Evolutionary conservation across 768 basidiomycete genomes (phyloP), one percentile per base, ranked within the genome.

Genomic region (Myochromella boudieri): DNA sequence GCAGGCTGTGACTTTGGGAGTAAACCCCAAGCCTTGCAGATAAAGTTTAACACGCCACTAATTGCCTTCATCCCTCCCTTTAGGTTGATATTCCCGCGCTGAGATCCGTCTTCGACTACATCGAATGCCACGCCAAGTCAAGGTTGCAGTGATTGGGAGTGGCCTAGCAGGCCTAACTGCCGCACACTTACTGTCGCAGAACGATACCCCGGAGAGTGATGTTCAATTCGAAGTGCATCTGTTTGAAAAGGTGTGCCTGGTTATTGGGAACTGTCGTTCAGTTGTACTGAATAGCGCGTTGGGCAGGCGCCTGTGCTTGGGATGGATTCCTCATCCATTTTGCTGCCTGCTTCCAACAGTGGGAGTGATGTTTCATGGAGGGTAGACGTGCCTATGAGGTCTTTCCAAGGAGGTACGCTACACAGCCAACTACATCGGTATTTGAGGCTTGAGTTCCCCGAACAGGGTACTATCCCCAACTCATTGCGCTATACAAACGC

Each of bases 331-430:
- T 71, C 80, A 11, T 84, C 80, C 0, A 68, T 81, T 29, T 78
- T 78, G 6, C 42, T 81, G 4, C 63, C 67, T 14, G 60, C 65
- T 25, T 27, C 34, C 29, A 65, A 67, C 3, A 69, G 61, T 3
- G 48, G 63, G 8, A 62, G 62, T 17, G 58, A 68, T 14, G 8
- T 14, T 27, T 64, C 74, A 39, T 79, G 78, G 73, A 68, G 80
- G 44, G 71, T 90, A 3, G 87, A 91, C 58, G 87, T 89, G 0
- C 88, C 88, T 0, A 91, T 91, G 88, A 68, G 88, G 31, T 82
- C 82, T 1, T 90, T 91, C 59, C 87, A 91, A 72, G 83, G 82
- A 68, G 85, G 86, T 83, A 44, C 41, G 77, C 54, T 12, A 15
- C 3, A 5, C 27, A 11, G n/a, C 15, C 28, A 28, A 28, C 8